Conservation (phyloP, 139 green algal genomes). For the Chlorella sp. region DNA sequence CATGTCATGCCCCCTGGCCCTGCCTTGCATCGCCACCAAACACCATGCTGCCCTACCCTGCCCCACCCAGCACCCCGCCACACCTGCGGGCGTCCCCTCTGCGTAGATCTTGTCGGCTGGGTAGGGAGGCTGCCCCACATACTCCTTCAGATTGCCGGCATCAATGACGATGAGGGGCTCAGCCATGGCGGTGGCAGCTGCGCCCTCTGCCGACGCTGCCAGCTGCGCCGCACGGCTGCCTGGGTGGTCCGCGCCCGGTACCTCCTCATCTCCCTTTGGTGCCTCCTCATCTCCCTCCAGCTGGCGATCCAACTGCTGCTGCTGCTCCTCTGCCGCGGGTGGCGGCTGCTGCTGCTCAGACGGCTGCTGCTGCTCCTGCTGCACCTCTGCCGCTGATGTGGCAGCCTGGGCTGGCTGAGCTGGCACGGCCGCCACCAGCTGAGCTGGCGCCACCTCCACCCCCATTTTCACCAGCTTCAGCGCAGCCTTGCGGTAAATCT, state of each 20-base stretch:
- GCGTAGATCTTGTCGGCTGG: conserved; percentile 87
- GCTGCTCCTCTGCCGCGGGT: background rate
- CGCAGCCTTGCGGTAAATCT: conserved; percentile 78
- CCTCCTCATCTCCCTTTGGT: background rate
- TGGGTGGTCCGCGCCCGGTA: background rate
- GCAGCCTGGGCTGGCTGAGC: background rate
- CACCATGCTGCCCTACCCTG: too few relatives aligned
- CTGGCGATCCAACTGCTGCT: background rate
- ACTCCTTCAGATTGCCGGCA: conserved; percentile 76
- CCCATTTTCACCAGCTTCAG: conserved; percentile 71
- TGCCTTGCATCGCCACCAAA: too few relatives aligned
- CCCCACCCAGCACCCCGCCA: background rate
- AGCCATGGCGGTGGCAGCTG: background rate
- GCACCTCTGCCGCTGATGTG: background rate
- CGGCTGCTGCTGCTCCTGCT: background rate
- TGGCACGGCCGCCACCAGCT: background rate
- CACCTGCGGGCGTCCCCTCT: conserved; percentile 72
- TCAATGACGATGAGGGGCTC: conserved; percentile 11
- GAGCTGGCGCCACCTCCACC: background rate
- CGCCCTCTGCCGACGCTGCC: conserved; percentile 4
- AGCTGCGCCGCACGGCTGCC: conserved; percentile 28
- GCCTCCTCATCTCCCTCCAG: too few relatives aligned
- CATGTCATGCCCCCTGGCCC: too few relatives aligned
- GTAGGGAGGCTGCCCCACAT: conserved; percentile 93
- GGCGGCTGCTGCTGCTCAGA: background rate